A percentile compares a stretch with the other conserved stretches of the same genome.
Conservation (phyloP, 2,329 filamentous ascomycete genomes). For the Parascedosporium putredinis region DNA sequence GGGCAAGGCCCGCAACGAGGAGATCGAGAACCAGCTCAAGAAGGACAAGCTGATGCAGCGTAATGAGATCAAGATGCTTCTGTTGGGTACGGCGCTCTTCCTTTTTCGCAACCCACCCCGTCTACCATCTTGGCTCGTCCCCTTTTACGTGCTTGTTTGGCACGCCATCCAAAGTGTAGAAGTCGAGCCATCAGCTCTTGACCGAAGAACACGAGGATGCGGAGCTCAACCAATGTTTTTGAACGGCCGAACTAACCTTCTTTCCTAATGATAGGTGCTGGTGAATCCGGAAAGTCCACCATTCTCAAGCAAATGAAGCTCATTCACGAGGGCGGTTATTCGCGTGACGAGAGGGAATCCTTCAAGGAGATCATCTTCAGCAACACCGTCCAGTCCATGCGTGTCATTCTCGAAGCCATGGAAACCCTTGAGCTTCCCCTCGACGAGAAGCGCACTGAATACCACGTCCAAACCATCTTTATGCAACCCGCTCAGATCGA, state of each 20-base stretch:
- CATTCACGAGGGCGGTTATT: conserved; percentile 98
- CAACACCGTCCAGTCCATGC: conserved; percentile 61
- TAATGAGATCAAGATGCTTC: conserved; percentile 99
- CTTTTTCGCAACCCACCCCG: background rate
- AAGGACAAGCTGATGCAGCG: conserved; percentile 97
- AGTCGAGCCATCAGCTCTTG: too few species aligned
- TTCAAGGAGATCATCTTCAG: conserved; percentile 65
- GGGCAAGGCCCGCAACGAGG: conserved; percentile 99
- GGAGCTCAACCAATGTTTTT: too few species aligned
- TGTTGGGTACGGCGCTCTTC: conserved; percentile 62
- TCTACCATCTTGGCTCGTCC: too few species aligned
- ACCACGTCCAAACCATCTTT: conserved; percentile 97
- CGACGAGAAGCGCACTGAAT: conserved; percentile 86
- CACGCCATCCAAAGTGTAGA: too few species aligned
- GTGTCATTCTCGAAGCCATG: conserved; percentile 59
- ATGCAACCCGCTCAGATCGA: conserved; percentile 97
- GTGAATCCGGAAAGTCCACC: conserved; percentile 88
- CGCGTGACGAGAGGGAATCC: conserved; percentile 68
- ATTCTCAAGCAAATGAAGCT: conserved; percentile 99
- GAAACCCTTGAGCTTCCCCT: conserved; percentile 67
- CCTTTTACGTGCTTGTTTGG: too few species aligned
- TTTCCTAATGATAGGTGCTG: conserved; percentile 57
- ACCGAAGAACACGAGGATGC: too few species aligned
- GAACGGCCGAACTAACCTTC: background rate
- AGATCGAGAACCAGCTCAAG: conserved; percentile 99